Percentiles rank a stretch among this genome's conserved stretches.
Conservation (phyloP, 169 alveolate genomes). For the Plasmodium gonderi region DNA sequence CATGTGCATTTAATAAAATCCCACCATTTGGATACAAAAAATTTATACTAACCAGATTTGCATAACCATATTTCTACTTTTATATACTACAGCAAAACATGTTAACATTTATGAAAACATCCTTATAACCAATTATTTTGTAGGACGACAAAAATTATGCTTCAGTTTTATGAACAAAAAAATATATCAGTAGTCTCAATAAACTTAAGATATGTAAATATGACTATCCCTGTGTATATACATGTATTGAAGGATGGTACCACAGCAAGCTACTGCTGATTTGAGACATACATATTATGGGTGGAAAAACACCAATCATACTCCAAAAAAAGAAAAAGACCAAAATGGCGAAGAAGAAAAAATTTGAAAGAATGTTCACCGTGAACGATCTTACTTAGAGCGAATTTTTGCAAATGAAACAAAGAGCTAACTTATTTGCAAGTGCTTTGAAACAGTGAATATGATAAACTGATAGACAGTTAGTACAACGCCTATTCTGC, state of each 20-base stretch:
- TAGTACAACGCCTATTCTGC: constrained; percentile 32
- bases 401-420: constrained; percentile 54
- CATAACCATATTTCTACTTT: neutral
- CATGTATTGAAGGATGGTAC: constrained; percentile 47
- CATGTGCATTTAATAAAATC: neutral
- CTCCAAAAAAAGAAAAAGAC: neutral
- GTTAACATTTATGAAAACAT: no score
- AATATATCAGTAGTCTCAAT: constrained; percentile 51
- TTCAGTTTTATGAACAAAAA: constrained; percentile 57
- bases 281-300: neutral
- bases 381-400: neutral
- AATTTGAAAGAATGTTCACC: neutral
- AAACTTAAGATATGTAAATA: constrained; percentile 40
- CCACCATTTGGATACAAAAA: neutral
- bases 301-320: neutral
- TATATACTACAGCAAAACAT: no score
- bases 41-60: no score
- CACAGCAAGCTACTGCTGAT: neutral
- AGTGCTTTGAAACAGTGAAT: constrained; percentile 35
- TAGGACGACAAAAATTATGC: constrained; percentile 39
- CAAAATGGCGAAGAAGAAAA: neutral
- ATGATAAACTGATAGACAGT: constrained; percentile 51
- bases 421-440: constrained; percentile 49
- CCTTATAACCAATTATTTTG: neutral
- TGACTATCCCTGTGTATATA: constrained; percentile 68